A percentile compares a stretch with the other conserved stretches of the same genome.
These are phyloP conservation scores for Achlya hypogyna DNA, from an alignment of 352 stramenopile genomes.

Conservation along the genomic window DNA sequence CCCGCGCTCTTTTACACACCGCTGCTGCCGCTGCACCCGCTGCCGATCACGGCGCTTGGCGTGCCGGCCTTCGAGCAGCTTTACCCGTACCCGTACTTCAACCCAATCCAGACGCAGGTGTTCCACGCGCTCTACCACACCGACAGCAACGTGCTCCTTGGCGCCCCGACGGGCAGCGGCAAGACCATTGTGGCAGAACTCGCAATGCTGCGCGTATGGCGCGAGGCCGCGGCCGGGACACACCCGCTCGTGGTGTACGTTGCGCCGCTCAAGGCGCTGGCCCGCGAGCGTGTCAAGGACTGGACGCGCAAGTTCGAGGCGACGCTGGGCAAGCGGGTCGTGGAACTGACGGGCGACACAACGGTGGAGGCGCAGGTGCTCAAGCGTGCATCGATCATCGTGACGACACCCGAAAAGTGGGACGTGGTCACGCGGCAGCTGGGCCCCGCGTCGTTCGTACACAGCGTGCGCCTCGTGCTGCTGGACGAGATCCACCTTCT, in stretches of 20 bases:
- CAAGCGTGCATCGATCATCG: conserved; percentile 90
- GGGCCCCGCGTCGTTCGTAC: conserved; percentile 61
- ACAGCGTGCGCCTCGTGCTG: conserved; percentile 84
- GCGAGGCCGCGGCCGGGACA: conserved; percentile 25
- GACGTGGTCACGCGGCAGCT: conserved; percentile 94
- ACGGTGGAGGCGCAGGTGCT: conserved; percentile 89
- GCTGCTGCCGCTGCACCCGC: conserved; percentile 91
- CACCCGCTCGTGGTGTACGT: conserved; percentile 93
- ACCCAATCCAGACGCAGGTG: conserved; percentile 96
- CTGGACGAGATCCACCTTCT: conserved; percentile 98
- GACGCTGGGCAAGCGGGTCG: conserved; percentile 84
- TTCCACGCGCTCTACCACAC: conserved; percentile 98
- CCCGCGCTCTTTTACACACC: conserved; percentile 71
- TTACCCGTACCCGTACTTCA: conserved; percentile 88
- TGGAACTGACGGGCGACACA: conserved; percentile 96
- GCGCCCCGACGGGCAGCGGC: conserved; percentile 92
- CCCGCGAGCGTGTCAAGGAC: conserved; percentile 93
- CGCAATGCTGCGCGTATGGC: conserved; percentile 92
- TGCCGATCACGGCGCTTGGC: conserved; percentile 89
- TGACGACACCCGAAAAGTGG: conserved; percentile 98
- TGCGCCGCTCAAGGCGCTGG: conserved; percentile 94
- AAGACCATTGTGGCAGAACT: conserved; percentile 97
- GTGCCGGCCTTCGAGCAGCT: conserved; percentile 87
- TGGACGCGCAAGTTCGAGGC: conserved; percentile 92
- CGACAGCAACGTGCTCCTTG: conserved; percentile 92